These are phyloP conservation scores for Gossypium australe DNA, from an alignment of 345 rosid species.

Conservation along the genomic window DNA sequence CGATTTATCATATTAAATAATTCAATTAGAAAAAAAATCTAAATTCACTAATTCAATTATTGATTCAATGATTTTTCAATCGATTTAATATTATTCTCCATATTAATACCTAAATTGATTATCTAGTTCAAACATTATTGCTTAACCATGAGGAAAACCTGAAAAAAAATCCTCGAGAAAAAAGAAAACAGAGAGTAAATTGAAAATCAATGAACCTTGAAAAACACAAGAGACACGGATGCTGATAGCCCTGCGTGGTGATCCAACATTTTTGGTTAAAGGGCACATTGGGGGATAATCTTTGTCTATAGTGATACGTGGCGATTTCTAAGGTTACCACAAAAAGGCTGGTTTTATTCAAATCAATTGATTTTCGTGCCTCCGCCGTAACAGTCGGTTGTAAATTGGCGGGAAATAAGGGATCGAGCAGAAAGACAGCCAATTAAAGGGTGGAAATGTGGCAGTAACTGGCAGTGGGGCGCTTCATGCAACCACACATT, in stretches of 20 bases:
- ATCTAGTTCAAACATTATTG: too few relatives aligned
- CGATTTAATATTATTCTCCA: too few relatives aligned
- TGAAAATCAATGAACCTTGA: too few relatives aligned
- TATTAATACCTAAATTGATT: too few relatives aligned
- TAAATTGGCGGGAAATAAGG: conserved; percentile 20
- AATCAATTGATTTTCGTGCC: background rate
- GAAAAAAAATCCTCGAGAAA: background rate
- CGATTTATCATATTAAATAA: too few relatives aligned
- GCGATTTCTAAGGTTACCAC: background rate
- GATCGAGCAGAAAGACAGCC: background rate
- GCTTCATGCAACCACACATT: conserved; percentile 56
- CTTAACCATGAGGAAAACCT: background rate
- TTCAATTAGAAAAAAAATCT: too few relatives aligned
- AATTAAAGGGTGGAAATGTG: conserved; percentile 27
- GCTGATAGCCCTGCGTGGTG: background rate
- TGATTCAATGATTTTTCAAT: too few relatives aligned
- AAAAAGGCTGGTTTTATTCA: background rate
- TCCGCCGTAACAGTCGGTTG: background rate
- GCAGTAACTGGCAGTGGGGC: conserved; percentile 12
- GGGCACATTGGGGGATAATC: background rate
- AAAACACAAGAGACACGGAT: too few relatives aligned
- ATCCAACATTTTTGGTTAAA: background rate
- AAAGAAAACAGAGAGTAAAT: background rate
- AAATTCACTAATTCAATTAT: too few relatives aligned
- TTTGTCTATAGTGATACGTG: background rate